Percentiles rank a stretch among this genome's conserved stretches.
Conservation (phyloP, 2,329 filamentous ascomycete genomes). For the Colletotrichum euphorbiae region DNA sequence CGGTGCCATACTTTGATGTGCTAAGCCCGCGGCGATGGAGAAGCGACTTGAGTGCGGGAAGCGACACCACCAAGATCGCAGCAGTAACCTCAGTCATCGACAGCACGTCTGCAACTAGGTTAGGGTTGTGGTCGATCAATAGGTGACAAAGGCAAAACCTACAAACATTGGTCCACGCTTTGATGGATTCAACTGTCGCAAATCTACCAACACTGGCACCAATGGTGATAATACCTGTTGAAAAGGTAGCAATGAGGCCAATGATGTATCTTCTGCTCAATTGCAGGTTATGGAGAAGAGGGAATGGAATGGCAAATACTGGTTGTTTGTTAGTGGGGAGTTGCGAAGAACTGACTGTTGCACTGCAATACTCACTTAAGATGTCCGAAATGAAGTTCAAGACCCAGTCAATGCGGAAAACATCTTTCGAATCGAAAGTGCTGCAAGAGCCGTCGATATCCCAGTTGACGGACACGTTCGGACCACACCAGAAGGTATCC, state of each 20-base stretch:
- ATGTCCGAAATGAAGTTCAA: constrained; percentile 45
- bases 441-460: constrained; percentile 43
- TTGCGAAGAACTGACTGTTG: accelerated
- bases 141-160: constrained; percentile 3
- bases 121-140: not conserved
- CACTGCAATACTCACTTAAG: constrained; percentile 36
- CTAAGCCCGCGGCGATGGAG: constrained; percentile 37
- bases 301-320: constrained; percentile 43
- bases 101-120: constrained; percentile 36
- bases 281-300: constrained; percentile 40
- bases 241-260: constrained; percentile 40
- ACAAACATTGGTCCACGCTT: constrained; percentile 43
- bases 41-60: constrained; percentile 42
- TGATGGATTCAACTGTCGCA: constrained; percentile 40
- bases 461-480: constrained; percentile 46
- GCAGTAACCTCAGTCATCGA: constrained; percentile 42
- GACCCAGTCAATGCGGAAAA: constrained; percentile 47
- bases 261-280: constrained; percentile 42
- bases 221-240: constrained; percentile 42
- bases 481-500: constrained; percentile 49
- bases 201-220: constrained; percentile 43
- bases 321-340: not conserved
- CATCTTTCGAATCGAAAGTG: constrained; percentile 43
- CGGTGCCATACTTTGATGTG: constrained; percentile 30
- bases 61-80: constrained; percentile 42